Evolutionary conservation across 1,139 yeast species (phyloP).

Genomic region (Suhomyces bokatorum): DNA sequence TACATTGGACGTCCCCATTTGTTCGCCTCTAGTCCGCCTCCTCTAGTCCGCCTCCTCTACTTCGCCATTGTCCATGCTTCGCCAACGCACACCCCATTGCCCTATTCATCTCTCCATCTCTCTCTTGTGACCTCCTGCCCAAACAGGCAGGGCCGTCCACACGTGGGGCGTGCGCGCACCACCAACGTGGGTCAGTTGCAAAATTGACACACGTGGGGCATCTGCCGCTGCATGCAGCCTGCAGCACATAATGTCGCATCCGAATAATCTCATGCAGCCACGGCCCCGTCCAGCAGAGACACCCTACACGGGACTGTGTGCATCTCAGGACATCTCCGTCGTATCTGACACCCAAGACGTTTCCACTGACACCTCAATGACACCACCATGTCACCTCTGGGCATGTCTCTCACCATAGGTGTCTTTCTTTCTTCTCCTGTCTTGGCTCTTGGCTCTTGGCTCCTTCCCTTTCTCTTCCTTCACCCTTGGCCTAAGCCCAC

Average conservation of each 20-base stretch:
- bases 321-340: neutral
- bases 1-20: too few relatives aligned
- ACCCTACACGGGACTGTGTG: too few relatives aligned
- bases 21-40: too few relatives aligned
- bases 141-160: neutral
- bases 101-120: neutral
- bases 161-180: constrained; percentile 7
- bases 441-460: neutral
- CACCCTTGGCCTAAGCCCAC: neutral
- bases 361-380: too few relatives aligned
- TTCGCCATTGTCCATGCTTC: neutral
- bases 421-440: neutral
- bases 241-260: constrained; percentile 1
- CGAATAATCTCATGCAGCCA: constrained; percentile 3
- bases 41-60: neutral
- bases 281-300: neutral
- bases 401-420: too few relatives aligned
- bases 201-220: constrained; percentile 11
- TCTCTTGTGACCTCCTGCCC: constrained; percentile 8
- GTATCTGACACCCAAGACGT: neutral
- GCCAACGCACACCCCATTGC: neutral
- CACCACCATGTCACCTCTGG: too few relatives aligned
- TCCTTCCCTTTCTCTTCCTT: neutral
- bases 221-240: neutral
- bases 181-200: constrained; percentile 3